Evolutionary conservation across 2,329 filamentous ascomycete genomes (phyloP).

Genomic region (Alternaria longipes): DNA sequence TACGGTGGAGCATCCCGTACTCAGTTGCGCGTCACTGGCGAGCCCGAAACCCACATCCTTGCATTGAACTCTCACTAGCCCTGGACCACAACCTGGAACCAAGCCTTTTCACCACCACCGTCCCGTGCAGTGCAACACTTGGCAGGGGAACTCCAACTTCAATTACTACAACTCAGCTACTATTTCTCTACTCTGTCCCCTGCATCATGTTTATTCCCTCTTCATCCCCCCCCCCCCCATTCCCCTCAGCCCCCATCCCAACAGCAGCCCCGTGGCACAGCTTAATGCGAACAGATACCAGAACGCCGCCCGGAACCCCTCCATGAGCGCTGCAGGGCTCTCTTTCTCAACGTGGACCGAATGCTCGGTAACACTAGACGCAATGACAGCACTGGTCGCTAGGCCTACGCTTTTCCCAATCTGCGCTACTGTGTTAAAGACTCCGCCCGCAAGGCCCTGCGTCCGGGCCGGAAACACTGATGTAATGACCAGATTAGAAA

Average conservation of each 20-base stretch:
- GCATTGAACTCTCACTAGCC: neutral
- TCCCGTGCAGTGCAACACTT: constrained; percentile 7
- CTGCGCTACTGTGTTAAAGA: constrained; percentile 58
- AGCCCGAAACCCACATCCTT: neutral
- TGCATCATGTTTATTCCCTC: constrained; percentile 37
- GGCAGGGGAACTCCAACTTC: constrained; percentile 6
- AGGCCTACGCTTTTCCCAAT: constrained; percentile 55
- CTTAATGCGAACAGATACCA: constrained; percentile 55
- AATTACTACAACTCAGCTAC: too few species aligned
- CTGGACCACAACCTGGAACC: constrained; percentile 2
- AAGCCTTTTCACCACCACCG: neutral
- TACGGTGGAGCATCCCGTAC: constrained; percentile 14
- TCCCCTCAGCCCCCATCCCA: constrained; percentile 53
- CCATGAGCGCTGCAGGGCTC: constrained; percentile 49
- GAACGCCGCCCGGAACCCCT: constrained; percentile 55
- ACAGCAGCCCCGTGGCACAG: constrained; percentile 42
- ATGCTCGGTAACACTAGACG: constrained; percentile 38
- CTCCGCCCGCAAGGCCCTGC: constrained; percentile 57
- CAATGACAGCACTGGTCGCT: constrained; percentile 52
- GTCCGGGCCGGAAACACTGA: constrained; percentile 52
- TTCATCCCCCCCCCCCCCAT: constrained; percentile 58
- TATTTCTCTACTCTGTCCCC: neutral
- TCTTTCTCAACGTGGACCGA: constrained; percentile 39
- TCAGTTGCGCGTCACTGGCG: constrained; percentile 8
- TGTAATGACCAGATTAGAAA: constrained; percentile 57